Evolutionary conservation across 495 filamentous ascomycete species (phyloP), one percentile per base, ranked within the genome.

Genomic region (Extremus antarcticus): DNA sequence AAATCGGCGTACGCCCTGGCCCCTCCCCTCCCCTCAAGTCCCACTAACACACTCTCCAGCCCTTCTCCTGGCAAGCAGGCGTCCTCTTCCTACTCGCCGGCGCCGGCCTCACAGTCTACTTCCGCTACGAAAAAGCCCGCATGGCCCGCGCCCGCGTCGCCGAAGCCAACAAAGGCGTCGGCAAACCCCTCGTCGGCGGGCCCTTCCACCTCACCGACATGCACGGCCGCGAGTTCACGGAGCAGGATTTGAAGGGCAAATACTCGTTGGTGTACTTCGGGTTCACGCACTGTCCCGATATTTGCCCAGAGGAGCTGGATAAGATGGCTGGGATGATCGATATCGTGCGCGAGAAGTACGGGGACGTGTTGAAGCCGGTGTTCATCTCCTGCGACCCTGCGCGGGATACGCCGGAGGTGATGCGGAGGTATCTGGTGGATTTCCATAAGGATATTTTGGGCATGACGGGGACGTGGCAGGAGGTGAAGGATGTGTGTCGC

Each of bases 261-360:
- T 94, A 92, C 71, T 80, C 80, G 53, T 73, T 98, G 74, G 69
- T 73, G 43, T 98, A 98, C 71, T 98, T 97, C 67, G 92, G 92
- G 61, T 98, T 98, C 81, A 88, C 88, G 15, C 90, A 95, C 70
- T 98, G 92, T 68, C 92, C 92, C 13, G 92, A 98, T 70, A 98
- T 98, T 70, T 98, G 92, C 75, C 92, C 92, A 25, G 92, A 98
- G 61, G 92, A 98, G 74, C 83, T 98, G 51, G 92, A 98, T 70
- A 98, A 98, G 73, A 95, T 98, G 90, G 88, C 90, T 47, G 74
- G 74, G 59, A 94, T 95, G 76, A 87, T 94, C 65, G 88, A 96
- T 66, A 74, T 86, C 41, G 88, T 92, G 47, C 76, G 80, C 60
- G 77, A 64, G 41, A 61, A 59, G 21, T 55, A 56, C 65, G 76